Base-by-base conservation (phyloP, 1,139 yeast genomes). In the Arxiozyma heterogenica region DNA sequence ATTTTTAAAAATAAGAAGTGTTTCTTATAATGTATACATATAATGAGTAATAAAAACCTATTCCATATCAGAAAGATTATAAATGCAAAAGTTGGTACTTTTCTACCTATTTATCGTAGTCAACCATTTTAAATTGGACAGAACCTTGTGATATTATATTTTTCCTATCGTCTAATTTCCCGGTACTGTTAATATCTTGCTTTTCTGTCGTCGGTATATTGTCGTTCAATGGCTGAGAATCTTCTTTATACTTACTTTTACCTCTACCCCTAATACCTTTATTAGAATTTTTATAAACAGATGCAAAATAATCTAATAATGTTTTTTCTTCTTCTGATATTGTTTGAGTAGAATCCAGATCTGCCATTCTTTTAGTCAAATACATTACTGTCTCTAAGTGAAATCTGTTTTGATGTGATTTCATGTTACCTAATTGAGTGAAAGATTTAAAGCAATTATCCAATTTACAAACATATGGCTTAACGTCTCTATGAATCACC, bases 201-300 rank as follows among this genome's bases (percentile, higher is more conserved):
- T 43, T 38, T 39, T 30, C 34, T 21, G 41, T 15, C 4, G 45
- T 15, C 12, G 42, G 27, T 30, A 27, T 30, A 17, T 6, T 27
- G 4, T 5, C 15, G 21, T 41, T 43, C 27, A 12, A 18, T 20
- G 51, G 43, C 47, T 51, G 27, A 47, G 45, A 48, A 49, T 48
- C 44, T 56, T 49, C 42, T 50, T 54, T 23, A 57, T 18, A 8
- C 51, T 49, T 38, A 54, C 54, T 76, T 65, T 81, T 86, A 3
- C 96, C 96, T 60, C 97, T 79, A 34, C 97, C 97, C 62, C 87
- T 82, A 57, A 90, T 90, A 25, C 97, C 97, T 64, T 90, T 81
- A 65, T 90, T 90, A 49, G 95, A 82, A 68, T 90, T 88, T 68
- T 87, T 88, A 72, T 90, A 90, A 57, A 90, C 74, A 44, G 82